Percentiles rank a stretch among this genome's conserved stretches.
Conservation (phyloP, 2,329 filamentous ascomycete genomes). For the Colletotrichum limetticola region DNA sequence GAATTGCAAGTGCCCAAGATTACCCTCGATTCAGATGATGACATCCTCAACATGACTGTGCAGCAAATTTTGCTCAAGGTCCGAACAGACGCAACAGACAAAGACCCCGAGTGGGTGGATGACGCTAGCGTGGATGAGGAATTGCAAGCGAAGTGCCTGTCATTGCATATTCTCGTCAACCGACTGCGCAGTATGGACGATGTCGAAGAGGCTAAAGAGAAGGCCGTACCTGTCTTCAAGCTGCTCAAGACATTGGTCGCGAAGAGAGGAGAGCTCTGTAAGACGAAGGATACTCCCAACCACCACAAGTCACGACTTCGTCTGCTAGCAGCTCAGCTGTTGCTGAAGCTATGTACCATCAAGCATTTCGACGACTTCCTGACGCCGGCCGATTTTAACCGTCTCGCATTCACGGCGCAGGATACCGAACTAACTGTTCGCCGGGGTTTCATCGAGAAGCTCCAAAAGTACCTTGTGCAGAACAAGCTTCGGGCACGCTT, state of each 20-base stretch:
- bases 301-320: slow-evolving; percentile 85
- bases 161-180: slow-evolving; percentile 88
- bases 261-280: slow-evolving; percentile 82
- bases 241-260: slow-evolving; percentile 81
- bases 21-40: slow-evolving; percentile 77
- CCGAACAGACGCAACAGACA: slow-evolving; percentile 68
- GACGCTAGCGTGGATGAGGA: slow-evolving; percentile 80
- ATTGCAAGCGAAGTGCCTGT: slow-evolving; percentile 83
- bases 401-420: slow-evolving; percentile 83
- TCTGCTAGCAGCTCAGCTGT: slow-evolving; percentile 81
- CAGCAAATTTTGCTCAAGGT: slow-evolving; percentile 79
- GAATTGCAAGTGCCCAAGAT: slow-evolving; percentile 79
- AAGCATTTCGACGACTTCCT: slow-evolving; percentile 82
- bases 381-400: slow-evolving; percentile 79
- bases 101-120: slow-evolving; percentile 73
- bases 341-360: slow-evolving; percentile 84
- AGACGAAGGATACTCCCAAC: slow-evolving; percentile 78
- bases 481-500: slow-evolving; percentile 78
- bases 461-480: slow-evolving; percentile 90
- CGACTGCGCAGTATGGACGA: slow-evolving; percentile 74
- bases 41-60: slow-evolving; percentile 82
- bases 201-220: slow-evolving; percentile 63
- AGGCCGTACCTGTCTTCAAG: slow-evolving; percentile 77
- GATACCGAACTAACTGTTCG: slow-evolving; percentile 81
- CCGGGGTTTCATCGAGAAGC: slow-evolving; percentile 80